Evolutionary conservation across 352 stramenopile genomes (phyloP), one percentile per base, ranked within the genome.

Genomic region (Phytophthora chlamydospora): DNA sequence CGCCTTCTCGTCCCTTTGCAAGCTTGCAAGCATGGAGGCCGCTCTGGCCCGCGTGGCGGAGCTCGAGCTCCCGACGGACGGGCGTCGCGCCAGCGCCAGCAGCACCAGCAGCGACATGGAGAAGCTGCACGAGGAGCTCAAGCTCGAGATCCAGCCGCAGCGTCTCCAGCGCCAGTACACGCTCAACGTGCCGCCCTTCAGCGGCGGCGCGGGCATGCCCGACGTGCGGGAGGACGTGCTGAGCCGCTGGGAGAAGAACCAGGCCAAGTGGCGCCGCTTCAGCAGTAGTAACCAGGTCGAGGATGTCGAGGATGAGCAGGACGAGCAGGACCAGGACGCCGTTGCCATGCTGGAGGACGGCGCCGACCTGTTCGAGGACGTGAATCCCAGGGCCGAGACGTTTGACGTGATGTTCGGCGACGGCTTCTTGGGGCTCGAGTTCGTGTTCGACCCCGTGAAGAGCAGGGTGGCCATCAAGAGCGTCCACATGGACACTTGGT

Each of bases 151-250:
- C 42, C 71, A 74, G 24, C 81, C 85, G 7, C 76, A 85, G 40
- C 82, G 84, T 16, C 56, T 94, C 19, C 62, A 89, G 58, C 78
- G 85, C 2, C 85, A 94, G 58, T 91, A 88, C 57, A 95, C 83
- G 39, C 65, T 95, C 50, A 93, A 85, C 36, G 84, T 93, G n/a
- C 69, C 72, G 3, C 77, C 80, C 1, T 72, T 63, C 32, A 71
- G 68, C 39, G 51, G 41, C 14, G 54, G 43, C n/a, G 53, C 53
- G n/a, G 49, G 48, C n/a, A 65, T 79, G 17, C 65, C 81, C 0
- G 66, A 65, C 24, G 71, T 59, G 3, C 54, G 91, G 1, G 73
- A 71, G 27, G 75, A 78, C 42, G 77, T 83, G n/a, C 54, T 88
- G 17, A 67, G 59, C 6, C 79, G 80, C 6, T 85, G 84, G 63